Base-by-base conservation (phyloP, 2,329 filamentous ascomycete genomes). In the Aspergillus pseudonomiae region DNA sequence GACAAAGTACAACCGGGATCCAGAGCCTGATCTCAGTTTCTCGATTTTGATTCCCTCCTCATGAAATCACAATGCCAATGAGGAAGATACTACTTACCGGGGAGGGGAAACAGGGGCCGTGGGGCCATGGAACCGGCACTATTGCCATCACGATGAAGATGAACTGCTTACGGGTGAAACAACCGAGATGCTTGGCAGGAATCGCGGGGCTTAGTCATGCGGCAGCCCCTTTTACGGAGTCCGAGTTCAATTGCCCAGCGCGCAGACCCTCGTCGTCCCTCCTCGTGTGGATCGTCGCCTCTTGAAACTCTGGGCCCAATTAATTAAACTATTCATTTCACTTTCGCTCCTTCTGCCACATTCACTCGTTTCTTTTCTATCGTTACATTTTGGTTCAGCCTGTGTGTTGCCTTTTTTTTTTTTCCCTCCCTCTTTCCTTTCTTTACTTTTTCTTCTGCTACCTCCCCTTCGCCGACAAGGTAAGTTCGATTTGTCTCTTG, bases 161-260 rank as follows among this genome's bases (percentile, higher is more conserved):
- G 57, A 59, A 39, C 26, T 36, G 14, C 19, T 21, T 36, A 59
- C 57, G 55, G 53, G 32, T 61, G 68, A 70, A 70, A 70, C 67
- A 60, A 28, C 57, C 52, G 59, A 59, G 41, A 46, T 59, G 60
- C 67, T 66, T 69, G 67, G 66, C 57, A 36, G 59, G 6, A 52
- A 58, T 59, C 63, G 65, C 55, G 65, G 64, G 60, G 14, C 67
- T 77, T 71, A 77, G 70, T 78, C 75, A 75, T 66, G 69, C 48
- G 50, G 12, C 65, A 76, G 69, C 75, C 75, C 75, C 75, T 77
- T 78, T 78, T 78, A 72, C 74, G 64, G 63, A 68, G 64, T 60
- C 57, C 62, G 39, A 59, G 56, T 46, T 54, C 62, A 32, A 53
- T 50, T 43, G 28, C 19, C 48, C 30, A 46, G 36, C 46, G 45